Conservation (phyloP, 2,329 filamentous ascomycete genomes). For the Pseudogymnoascus sp. region DNA sequence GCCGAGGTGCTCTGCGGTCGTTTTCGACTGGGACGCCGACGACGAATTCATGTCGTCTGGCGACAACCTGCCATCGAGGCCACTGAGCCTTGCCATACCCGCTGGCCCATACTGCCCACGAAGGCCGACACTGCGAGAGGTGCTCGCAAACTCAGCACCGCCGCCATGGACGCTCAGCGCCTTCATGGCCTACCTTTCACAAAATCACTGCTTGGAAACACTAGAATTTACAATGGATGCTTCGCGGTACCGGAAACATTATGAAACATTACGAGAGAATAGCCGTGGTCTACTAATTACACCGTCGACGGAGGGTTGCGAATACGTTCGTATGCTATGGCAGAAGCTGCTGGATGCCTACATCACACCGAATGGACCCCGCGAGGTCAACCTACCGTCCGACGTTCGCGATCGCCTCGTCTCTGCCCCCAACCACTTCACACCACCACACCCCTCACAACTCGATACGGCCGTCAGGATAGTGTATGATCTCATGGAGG, state of each 20-base stretch:
- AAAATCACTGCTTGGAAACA: conserved; percentile 94
- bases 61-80: conserved; percentile 36
- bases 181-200: conserved; percentile 93
- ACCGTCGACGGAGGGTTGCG: conserved; percentile 26
- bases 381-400: conserved; percentile 85
- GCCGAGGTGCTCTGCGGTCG: conserved; percentile 27
- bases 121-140: conserved; percentile 74
- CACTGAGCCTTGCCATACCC: conserved; percentile 39
- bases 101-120: conserved; percentile 46
- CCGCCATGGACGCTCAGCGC: conserved; percentile 85
- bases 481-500: conserved; percentile 94
- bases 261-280: conserved; percentile 35
- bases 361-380: conserved; percentile 74
- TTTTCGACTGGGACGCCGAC: conserved; percentile 38
- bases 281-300: conserved; percentile 34
- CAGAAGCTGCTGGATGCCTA: conserved; percentile 82
- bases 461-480: conserved; percentile 79
- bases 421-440: conserved; percentile 48
- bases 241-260: conserved; percentile 62
- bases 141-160: conserved; percentile 76
- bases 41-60: conserved; percentile 42
- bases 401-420: conserved; percentile 78
- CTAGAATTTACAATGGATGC: conserved; percentile 95
- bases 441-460: conserved; percentile 66
- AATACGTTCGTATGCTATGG: conserved; percentile 74